phyloP scores from a whole-genome alignment of 2,329 filamentous ascomycete genomes.

The Botryotinia narcissicola region DNA sequence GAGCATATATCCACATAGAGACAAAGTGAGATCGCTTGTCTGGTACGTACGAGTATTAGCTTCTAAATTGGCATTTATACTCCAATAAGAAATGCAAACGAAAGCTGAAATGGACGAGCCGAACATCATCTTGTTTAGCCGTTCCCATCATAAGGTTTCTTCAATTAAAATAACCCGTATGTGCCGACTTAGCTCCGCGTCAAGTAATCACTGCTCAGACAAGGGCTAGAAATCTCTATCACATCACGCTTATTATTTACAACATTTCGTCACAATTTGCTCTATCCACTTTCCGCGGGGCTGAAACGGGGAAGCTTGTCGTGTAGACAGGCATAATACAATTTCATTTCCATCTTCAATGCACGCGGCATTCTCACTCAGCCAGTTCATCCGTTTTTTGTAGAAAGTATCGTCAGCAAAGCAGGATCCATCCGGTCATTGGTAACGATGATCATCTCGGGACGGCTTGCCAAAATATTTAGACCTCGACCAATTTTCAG shows the following conservation, averaged over 20 bases:
- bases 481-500: neutral
- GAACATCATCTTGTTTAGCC: neutral
- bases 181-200: neutral
- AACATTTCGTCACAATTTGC: neutral
- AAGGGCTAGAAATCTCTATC: neutral
- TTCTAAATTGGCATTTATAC: neutral
- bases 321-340: neutral
- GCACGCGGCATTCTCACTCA: neutral
- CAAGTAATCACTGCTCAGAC: neutral
- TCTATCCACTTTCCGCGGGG: neutral
- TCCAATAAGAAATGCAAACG: neutral
- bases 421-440: too few species aligned
- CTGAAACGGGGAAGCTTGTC: neutral
- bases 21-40: neutral
- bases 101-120: neutral
- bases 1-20: neutral
- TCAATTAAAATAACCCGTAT: neutral
- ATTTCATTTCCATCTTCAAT: neutral
- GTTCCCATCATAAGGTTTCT: neutral
- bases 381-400: neutral
- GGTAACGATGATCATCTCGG: neutral
- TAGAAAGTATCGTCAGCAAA: neutral
- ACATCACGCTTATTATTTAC: neutral
- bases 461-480: neutral
- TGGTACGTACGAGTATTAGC: neutral